Evolutionary conservation across 306 rosid species (phyloP), one percentile per base, ranked within the genome.

Genomic region (Benincasa hispida): DNA sequence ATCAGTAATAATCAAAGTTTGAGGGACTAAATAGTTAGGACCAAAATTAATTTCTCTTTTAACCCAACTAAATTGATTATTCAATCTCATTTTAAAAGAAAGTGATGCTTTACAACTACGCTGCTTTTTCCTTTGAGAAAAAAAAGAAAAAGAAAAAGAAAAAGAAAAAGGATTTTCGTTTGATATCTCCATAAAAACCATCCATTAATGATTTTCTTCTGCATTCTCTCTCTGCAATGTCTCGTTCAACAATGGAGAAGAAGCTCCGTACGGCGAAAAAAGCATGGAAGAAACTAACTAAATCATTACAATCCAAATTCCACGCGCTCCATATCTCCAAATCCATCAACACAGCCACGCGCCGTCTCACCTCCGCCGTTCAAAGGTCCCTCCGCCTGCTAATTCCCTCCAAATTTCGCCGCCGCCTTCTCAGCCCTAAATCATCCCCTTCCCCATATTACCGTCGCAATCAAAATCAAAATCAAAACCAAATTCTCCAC

Each of bases 241-340:
- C 96, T 28, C 80, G 84, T 30, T 21, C 58, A 73, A 73, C 21
- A 79, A 74, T 85, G 65, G 72, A 76, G 72, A 89, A 84, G 84
- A 91, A 88, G 88, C 87, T 86, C 59, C 82, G 79, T 55, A 88
- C 83, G 8, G 89, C 87, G 28, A 91, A 77, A 82, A 89, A 74
- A 76, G 87, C 87, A 5, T 89, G 90, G 92, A 90, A 77, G 85
- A 85, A 69, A 84, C 82, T 90, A 74, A 78, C 82, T 62, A 62
- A 51, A 59, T 66, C 72, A 60, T 2, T 86, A 48, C 82, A 80
- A 83, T 80, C 88, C 51, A 89, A 81, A 72, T 18, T 84, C 63
- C 79, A 81, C 66, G 82, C 81, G 22, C 88, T 86, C 80, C 79
- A 72, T 80, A 79, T 82, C 66, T 83, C 85, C 4, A 84, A 41